phyloP scores from a whole-genome alignment of 2,329 filamentous ascomycete species.

The Alternaria alternata region DNA sequence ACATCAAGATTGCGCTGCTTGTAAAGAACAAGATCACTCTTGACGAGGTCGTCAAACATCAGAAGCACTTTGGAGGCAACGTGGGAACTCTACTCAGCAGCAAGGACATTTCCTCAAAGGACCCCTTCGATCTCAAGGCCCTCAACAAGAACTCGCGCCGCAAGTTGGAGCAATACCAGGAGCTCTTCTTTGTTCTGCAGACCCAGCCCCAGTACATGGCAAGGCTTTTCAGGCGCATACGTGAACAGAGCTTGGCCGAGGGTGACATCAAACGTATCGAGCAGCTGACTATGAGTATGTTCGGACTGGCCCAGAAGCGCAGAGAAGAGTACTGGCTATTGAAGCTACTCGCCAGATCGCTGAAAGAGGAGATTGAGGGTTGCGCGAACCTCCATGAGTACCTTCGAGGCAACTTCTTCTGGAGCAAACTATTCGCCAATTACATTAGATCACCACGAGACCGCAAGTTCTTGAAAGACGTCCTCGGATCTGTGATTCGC shows the following conservation, averaged over 20 bases:
- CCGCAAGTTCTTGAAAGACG: conserved; percentile 87
- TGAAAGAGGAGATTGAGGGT: conserved; percentile 83
- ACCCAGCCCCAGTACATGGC: conserved; percentile 96
- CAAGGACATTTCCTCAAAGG: conserved; percentile 84
- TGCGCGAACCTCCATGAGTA: conserved; percentile 82
- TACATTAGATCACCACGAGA: conserved; percentile 92
- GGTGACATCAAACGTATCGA: conserved; percentile 94
- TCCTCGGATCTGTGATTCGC: conserved; percentile 83
- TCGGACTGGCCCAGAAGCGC: conserved; percentile 96
- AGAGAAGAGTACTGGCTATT: conserved; percentile 96
- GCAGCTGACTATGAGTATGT: conserved; percentile 93
- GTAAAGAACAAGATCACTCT: conserved; percentile 99
- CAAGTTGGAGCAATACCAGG: conserved; percentile 96
- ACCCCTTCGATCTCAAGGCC: conserved; percentile 95
- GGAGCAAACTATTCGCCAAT: conserved; percentile 83
- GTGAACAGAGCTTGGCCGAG: conserved; percentile 84
- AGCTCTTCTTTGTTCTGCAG: conserved; percentile 96
- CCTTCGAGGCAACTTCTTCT: conserved; percentile 89
- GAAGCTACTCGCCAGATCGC: conserved; percentile 83
- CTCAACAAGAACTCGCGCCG: conserved; percentile 95
- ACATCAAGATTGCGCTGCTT: conserved; percentile 97
- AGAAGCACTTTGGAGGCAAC: conserved; percentile 93
- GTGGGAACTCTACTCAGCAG: conserved; percentile 86
- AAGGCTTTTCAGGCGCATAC: conserved; percentile 82
- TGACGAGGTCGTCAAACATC: conserved; percentile 96